These are phyloP conservation scores for Candida taoyuanica DNA, from an alignment of 805 yeast species.

Conservation along the genomic window DNA sequence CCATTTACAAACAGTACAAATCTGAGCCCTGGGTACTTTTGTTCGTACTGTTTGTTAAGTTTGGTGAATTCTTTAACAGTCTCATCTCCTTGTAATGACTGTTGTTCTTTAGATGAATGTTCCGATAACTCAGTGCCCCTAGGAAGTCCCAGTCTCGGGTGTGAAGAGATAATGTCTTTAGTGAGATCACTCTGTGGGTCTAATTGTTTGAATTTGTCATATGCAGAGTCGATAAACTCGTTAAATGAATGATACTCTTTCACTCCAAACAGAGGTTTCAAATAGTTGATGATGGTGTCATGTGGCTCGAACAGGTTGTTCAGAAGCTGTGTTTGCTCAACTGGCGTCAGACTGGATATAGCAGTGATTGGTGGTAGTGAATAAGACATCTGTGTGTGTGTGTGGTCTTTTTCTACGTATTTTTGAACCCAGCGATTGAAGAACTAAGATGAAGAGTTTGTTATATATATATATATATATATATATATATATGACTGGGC, in stretches of 20 bases:
- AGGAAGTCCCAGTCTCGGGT: slow-evolving; percentile 81
- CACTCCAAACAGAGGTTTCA: slow-evolving; percentile 13
- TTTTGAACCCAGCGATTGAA: too few species aligned
- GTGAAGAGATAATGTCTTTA: slow-evolving; percentile 72
- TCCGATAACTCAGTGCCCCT: slow-evolving; percentile 43
- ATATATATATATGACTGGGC: too few species aligned
- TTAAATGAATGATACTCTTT: slow-evolving; percentile 10
- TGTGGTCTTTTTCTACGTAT: too few species aligned
- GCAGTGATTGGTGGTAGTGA: slow-evolving; percentile 32
- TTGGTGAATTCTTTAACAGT: slow-evolving; percentile 40
- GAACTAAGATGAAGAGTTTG: too few species aligned
- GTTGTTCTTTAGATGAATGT: slow-evolving; percentile 72
- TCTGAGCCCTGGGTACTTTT: slow-evolving; percentile 61
- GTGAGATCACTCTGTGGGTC: slow-evolving; percentile 16
- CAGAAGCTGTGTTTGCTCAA: slow-evolving; percentile 36
- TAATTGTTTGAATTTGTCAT: slow-evolving; percentile 11
- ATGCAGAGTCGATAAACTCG: slow-evolving; percentile 18
- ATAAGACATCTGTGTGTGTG: too few species aligned
- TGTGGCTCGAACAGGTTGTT: slow-evolving; percentile 31
- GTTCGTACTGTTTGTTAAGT: slow-evolving; percentile 62
- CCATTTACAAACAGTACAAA: slow-evolving; percentile 92
- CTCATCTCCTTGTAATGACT: slow-evolving; percentile 51
- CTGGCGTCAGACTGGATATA: slow-evolving; percentile 21
- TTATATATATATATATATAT: too few species aligned
- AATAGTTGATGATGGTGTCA: slow-evolving; percentile 16